These are phyloP conservation scores for Volvariella surrecta DNA, from an alignment of 1,284 basidiomycete genomes.

Conservation along the genomic window DNA sequence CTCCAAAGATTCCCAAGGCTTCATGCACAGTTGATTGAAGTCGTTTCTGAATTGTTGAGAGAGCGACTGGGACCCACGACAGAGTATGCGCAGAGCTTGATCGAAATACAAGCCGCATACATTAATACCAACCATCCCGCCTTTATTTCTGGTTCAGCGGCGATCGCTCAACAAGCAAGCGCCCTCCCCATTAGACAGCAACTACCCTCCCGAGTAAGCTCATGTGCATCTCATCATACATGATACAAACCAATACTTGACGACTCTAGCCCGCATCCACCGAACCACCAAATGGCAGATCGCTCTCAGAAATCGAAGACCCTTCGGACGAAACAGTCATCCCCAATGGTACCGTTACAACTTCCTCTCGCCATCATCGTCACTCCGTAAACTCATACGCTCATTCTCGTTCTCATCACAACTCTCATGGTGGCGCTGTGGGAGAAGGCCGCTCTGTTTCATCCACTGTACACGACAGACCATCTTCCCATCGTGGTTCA, in stretches of 20 bases:
- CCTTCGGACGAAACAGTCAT: slow-evolving; percentile 44
- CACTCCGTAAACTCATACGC: slow-evolving; percentile 46
- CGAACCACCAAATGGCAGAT: slow-evolving; percentile 46
- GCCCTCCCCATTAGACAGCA: slow-evolving; percentile 34
- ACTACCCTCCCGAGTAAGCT: slow-evolving; percentile 44
- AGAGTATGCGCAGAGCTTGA: slow-evolving; percentile 92
- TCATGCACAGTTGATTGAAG: slow-evolving; percentile 92
- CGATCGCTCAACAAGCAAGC: slow-evolving; percentile 39
- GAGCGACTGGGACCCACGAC: slow-evolving; percentile 96
- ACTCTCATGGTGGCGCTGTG: too few relatives aligned
- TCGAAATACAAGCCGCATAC: slow-evolving; percentile 97
- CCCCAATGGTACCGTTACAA: slow-evolving; percentile 49
- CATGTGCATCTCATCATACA: neutral
- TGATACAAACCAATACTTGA: too few relatives aligned
- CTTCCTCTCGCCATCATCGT: slow-evolving; percentile 77
- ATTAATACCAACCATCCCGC: slow-evolving; percentile 98
- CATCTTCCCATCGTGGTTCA: slow-evolving; percentile 16
- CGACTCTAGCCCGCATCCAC: slow-evolving; percentile 52
- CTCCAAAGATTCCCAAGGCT: slow-evolving; percentile 94
- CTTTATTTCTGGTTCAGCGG: slow-evolving; percentile 69
- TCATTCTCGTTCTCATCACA: too few relatives aligned
- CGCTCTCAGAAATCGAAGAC: slow-evolving; percentile 48
- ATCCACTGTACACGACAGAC: neutral
- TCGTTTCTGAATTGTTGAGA: slow-evolving; percentile 92
- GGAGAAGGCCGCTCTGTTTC: too few relatives aligned